phyloP scores from a whole-genome alignment of 2,329 filamentous ascomycete genomes.

The Pseudocercospora vitis region DNA sequence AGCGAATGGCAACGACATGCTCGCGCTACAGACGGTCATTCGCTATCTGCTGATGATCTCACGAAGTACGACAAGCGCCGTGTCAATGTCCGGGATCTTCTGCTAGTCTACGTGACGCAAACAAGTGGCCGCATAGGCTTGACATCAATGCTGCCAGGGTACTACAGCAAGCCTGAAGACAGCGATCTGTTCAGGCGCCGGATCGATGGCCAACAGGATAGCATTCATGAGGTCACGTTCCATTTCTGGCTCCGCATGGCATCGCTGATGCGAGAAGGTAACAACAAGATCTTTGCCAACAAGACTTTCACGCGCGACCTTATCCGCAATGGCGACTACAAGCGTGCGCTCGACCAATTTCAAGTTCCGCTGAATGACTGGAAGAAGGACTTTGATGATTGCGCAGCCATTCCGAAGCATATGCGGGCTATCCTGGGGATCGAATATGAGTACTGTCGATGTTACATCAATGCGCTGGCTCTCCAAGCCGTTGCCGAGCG shows the following conservation, averaged over 20 bases:
- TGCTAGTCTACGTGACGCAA: constrained; percentile 89
- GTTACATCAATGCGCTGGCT: constrained; percentile 92
- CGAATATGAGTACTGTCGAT: constrained; percentile 91
- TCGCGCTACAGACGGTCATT: constrained; percentile 43
- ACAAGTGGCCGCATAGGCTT: constrained; percentile 89
- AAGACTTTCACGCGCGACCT: constrained; percentile 84
- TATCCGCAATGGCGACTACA: constrained; percentile 82
- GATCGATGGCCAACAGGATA: constrained; percentile 31
- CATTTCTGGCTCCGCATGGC: constrained; percentile 95
- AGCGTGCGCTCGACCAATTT: constrained; percentile 76
- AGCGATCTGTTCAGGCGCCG: constrained; percentile 35
- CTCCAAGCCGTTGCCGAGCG: constrained; percentile 93
- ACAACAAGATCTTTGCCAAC: constrained; percentile 83
- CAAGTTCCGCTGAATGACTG: constrained; percentile 75
- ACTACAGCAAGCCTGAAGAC: constrained; percentile 41
- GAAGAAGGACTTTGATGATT: constrained; percentile 79
- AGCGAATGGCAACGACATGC: constrained; percentile 63
- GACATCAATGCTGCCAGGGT: constrained; percentile 82
- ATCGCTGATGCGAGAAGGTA: constrained; percentile 86
- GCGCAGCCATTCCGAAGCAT: constrained; percentile 51
- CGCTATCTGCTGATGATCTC: constrained; percentile 57
- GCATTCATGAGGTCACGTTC: constrained; percentile 56
- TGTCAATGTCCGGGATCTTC: constrained; percentile 76
- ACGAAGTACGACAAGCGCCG: constrained; percentile 75
- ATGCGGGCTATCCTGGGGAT: constrained; percentile 80